A percentile compares a stretch with the other conserved stretches of the same genome.
These are phyloP conservation scores for Russula compacta DNA, from an alignment of 768 basidiomycete genomes.

Conservation along the genomic window DNA sequence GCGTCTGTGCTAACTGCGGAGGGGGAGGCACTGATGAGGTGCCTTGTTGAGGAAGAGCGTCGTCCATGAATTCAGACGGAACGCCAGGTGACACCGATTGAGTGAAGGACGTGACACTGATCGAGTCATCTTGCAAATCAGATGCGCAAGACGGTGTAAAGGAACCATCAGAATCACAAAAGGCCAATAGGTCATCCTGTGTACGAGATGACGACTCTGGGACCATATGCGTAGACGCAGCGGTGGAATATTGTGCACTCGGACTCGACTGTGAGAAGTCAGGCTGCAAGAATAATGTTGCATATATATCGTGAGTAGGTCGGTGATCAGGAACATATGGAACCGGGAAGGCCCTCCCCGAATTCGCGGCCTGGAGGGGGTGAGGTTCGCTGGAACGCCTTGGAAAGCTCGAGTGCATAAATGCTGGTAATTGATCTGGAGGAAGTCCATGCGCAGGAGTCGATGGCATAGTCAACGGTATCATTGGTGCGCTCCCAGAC, in stretches of 20 bases:
- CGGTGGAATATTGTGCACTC: neutral
- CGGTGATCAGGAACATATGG: neutral
- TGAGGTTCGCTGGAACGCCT: neutral
- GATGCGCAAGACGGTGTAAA: neutral
- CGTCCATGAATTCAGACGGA: neutral
- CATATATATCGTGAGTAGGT: neutral
- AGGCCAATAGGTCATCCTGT: neutral
- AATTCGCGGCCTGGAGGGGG: neutral
- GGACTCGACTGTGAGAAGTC: neutral
- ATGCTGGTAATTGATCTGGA: neutral
- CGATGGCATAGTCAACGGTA: too few species aligned
- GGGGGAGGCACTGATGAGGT: too few species aligned
- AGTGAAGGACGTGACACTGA: neutral
- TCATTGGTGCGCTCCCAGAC: too few species aligned
- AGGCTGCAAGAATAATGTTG: neutral
- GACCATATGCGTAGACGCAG: too few species aligned
- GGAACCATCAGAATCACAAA: too few species aligned
- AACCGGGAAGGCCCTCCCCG: too few species aligned
- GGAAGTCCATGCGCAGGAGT: too few species aligned
- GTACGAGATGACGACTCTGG: neutral
- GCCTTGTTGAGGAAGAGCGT: neutral
- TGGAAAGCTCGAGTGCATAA: neutral
- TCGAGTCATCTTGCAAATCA: neutral
- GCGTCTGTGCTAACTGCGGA: too few species aligned
- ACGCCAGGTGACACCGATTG: neutral